These are phyloP conservation scores for Chrysoporthe deuterocubensis DNA, from an alignment of 2,329 filamentous ascomycete species.

Conservation along the genomic window DNA sequence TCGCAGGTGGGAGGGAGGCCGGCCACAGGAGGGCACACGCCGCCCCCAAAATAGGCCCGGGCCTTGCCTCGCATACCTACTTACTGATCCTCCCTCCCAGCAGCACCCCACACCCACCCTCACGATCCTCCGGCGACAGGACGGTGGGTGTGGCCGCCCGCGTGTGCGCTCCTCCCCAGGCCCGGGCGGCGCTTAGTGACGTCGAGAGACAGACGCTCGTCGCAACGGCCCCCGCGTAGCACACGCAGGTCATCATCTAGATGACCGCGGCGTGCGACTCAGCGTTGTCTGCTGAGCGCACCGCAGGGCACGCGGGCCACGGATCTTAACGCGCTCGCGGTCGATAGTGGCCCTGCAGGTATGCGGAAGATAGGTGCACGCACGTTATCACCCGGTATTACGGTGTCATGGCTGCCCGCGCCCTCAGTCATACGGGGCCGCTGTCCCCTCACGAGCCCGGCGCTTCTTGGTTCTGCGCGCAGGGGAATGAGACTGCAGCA, in stretches of 20 bases:
- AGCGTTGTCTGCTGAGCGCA: neutral
- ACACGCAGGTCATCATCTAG: neutral
- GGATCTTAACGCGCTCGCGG: neutral
- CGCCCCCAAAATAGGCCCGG: conserved; percentile 24
- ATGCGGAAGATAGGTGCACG: neutral
- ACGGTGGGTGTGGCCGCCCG: neutral
- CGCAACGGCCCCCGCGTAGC: neutral
- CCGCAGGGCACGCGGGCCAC: neutral
- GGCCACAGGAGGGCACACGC: neutral
- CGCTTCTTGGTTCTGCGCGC: neutral
- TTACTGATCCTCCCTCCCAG: neutral
- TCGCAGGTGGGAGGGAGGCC: neutral
- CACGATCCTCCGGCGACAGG: neutral
- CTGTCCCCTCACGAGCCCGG: neutral
- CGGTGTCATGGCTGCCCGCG: neutral
- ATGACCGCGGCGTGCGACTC: neutral
- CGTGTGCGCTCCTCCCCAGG: neutral
- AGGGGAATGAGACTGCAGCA: conserved; percentile 1
- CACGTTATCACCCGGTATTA: neutral
- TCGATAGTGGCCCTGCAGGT: neutral
- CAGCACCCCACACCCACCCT: neutral
- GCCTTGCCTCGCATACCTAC: neutral
- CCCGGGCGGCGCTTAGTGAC: neutral
- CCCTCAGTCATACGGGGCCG: neutral
- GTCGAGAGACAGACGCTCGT: neutral